Evolutionary conservation across 495 filamentous ascomycete species (phyloP).

Genomic region (Cercophora newfieldiana): DNA sequence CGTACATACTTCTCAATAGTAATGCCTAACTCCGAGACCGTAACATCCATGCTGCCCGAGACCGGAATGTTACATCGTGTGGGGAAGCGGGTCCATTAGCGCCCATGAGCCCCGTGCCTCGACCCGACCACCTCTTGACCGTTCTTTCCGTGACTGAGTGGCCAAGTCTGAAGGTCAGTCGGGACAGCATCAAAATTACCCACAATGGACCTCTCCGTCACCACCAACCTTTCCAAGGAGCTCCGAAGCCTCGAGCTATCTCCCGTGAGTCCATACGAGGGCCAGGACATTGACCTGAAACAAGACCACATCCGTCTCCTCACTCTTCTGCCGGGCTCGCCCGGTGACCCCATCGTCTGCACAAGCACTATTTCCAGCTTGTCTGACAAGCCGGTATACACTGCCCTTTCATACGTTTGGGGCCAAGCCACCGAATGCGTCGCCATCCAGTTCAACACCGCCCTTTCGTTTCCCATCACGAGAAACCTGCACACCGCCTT

Average conservation of each 20-base stretch:
- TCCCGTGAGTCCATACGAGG: not conserved
- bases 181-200: too few relatives aligned
- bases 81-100: not conserved
- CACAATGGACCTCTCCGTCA: not conserved
- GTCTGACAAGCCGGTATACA: not conserved
- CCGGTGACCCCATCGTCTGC: not conserved
- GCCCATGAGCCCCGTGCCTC: not conserved
- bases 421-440: not conserved
- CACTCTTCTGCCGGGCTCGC: not conserved
- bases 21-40: too few relatives aligned
- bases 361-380: not conserved
- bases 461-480: not conserved
- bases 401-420: not conserved
- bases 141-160: not conserved
- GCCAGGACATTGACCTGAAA: not conserved
- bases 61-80: not conserved
- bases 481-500: slow-evolving; percentile 5
- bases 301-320: slow-evolving; percentile 5
- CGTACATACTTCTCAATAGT: too few relatives aligned
- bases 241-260: not conserved
- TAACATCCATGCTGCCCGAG: not conserved
- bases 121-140: not conserved
- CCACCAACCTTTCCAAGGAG: not conserved
- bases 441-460: not conserved
- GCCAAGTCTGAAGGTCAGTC: too few relatives aligned